Conservation (phyloP, 2,329 filamentous ascomycete species). For the Microcyclospora pomicola region DNA sequence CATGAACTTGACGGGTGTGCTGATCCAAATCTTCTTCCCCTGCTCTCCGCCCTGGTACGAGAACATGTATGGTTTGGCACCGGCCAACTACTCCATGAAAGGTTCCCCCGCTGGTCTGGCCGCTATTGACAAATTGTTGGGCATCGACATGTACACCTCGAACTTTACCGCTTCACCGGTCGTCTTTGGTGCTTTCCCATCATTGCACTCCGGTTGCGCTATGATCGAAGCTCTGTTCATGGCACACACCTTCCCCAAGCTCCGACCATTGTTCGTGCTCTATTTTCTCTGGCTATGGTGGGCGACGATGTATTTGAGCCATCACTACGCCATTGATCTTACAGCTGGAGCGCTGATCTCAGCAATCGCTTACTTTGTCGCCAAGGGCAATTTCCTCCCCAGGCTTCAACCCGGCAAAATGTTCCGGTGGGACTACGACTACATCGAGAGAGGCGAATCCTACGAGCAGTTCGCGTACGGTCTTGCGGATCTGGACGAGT, state of each 20-base stretch:
- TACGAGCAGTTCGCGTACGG: constrained; percentile 37
- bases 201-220: constrained; percentile 77
- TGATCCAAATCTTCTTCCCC: constrained; percentile 78
- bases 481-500: constrained; percentile 41
- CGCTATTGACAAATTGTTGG: constrained; percentile 78
- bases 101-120: constrained; percentile 82
- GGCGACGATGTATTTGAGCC: constrained; percentile 95
- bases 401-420: constrained; percentile 71
- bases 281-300: constrained; percentile 95
- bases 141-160: constrained; percentile 83
- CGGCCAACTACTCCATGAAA: constrained; percentile 81
- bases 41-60: constrained; percentile 97
- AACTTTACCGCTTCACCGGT: constrained; percentile 81
- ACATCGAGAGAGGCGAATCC: constrained; percentile 66
- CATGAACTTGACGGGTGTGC: constrained; percentile 77
- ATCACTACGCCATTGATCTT: constrained; percentile 91
- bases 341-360: constrained; percentile 60
- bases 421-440: constrained; percentile 91
- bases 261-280: constrained; percentile 63
- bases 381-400: constrained; percentile 67
- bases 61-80: constrained; percentile 77
- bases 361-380: constrained; percentile 63
- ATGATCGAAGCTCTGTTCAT: constrained; percentile 86
- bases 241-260: constrained; percentile 76
- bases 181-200: constrained; percentile 91